These are phyloP conservation scores for Prunus yedoensis DNA, from an alignment of 331 rosid species.

Conservation along the genomic window DNA sequence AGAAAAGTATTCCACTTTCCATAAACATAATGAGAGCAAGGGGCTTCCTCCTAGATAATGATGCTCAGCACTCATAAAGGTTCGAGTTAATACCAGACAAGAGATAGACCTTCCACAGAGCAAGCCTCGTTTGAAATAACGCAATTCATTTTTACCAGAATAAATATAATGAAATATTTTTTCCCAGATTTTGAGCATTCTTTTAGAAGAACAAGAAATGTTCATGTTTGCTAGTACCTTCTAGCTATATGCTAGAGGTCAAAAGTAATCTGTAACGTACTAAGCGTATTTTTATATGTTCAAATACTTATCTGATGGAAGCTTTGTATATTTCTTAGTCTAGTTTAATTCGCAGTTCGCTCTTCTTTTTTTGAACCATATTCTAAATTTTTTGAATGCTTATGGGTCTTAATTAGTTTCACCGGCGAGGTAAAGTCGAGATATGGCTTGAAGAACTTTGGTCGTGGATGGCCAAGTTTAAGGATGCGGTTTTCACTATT, in stretches of 20 bases:
- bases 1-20: not conserved
- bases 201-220: not conserved
- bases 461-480: slow-evolving; percentile 86
- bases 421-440: slow-evolving; percentile 78
- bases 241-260: not conserved
- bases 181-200: not conserved
- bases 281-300: not conserved
- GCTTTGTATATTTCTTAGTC: not conserved
- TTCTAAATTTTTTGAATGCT: slow-evolving; percentile 25
- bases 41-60: not conserved
- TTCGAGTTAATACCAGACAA: slow-evolving; percentile 2
- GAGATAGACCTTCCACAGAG: not conserved
- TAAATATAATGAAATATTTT: not conserved
- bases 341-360: not conserved
- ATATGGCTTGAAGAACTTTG: slow-evolving; percentile 98
- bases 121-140: not conserved
- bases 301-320: not conserved
- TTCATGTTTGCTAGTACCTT: not conserved
- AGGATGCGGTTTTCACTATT: slow-evolving; percentile 73
- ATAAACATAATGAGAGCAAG: not conserved
- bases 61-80: not conserved
- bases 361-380: slow-evolving; percentile 7
- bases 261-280: not conserved
- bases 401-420: slow-evolving; percentile 50
- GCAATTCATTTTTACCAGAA: not conserved